Conservation (phyloP, 75 land plant genomes). For the Cryptomeria japonica region DNA sequence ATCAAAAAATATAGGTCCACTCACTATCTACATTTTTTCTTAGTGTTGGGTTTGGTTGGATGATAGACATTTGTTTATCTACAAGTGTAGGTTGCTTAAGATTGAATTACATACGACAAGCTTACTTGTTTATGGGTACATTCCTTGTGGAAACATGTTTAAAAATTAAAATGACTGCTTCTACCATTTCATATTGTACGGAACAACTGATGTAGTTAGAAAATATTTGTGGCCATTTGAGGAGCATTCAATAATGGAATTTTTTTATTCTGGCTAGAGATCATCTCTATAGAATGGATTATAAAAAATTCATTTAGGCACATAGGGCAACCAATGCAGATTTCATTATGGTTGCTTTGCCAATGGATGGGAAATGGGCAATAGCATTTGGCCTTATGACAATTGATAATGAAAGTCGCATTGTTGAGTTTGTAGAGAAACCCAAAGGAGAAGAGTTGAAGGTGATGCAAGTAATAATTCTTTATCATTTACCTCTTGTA, state of each 20-base stretch:
- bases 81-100: neutral
- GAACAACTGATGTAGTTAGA: constrained; percentile 99
- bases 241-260: constrained; percentile 93
- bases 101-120: neutral
- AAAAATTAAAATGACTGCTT: constrained; percentile 18
- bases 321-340: constrained; percentile 97
- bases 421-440: constrained; percentile 95
- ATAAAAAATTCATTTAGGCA: constrained; percentile 93
- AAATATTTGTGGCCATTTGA: constrained; percentile 98
- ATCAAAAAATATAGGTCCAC: neutral
- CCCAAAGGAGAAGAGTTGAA: constrained; percentile 85
- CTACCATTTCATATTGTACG: constrained; percentile 33
- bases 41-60: neutral
- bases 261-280: constrained; percentile 94
- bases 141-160: constrained; percentile 5
- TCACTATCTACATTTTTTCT: neutral
- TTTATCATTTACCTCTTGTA: neutral
- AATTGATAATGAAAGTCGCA: constrained; percentile 93
- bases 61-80: constrained; percentile 6
- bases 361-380: constrained; percentile 98
- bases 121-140: neutral
- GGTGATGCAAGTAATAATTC: constrained; percentile 77
- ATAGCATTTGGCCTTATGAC: constrained; percentile 99
- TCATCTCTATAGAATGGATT: constrained; percentile 98
- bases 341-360: constrained; percentile 95